Conservation (phyloP, 2,329 filamentous ascomycete genomes). For the Paracoccidioides brasiliensis region DNA sequence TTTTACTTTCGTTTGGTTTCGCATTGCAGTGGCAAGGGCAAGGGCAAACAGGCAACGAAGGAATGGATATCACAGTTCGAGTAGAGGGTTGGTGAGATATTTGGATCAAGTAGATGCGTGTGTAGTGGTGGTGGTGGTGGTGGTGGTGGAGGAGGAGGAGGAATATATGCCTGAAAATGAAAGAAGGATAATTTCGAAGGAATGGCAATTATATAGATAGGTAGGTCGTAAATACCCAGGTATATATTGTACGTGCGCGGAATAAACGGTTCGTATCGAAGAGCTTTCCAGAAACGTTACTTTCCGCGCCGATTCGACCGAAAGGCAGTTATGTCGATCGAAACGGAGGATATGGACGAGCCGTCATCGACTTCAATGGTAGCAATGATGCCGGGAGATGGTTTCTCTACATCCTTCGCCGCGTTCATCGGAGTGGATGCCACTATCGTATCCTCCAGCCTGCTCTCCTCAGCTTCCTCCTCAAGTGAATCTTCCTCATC, state of each 20-base stretch:
- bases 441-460: not conserved
- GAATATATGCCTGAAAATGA: not conserved
- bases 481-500: not conserved
- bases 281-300: not conserved
- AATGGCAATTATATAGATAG: not conserved
- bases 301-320: slow-evolving; percentile 17
- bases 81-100: not conserved
- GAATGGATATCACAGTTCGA: too few species aligned
- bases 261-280: not conserved
- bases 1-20: too few species aligned
- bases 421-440: not conserved
- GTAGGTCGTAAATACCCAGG: not conserved
- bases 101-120: not conserved
- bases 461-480: slow-evolving; percentile 6
- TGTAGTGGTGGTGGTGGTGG: too few species aligned
- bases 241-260: not conserved
- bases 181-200: not conserved
- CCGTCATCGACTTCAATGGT: slow-evolving; percentile 26
- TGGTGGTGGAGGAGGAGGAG: too few species aligned
- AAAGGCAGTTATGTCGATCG: slow-evolving; percentile 25
- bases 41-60: too few species aligned
- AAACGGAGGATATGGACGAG: slow-evolving; percentile 22
- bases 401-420: slow-evolving; percentile 4
- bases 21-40: too few species aligned
- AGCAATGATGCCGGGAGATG: slow-evolving; percentile 9